phyloP scores from a whole-genome alignment of 106 monocot genomes.

The Hemerocallis citrina region DNA sequence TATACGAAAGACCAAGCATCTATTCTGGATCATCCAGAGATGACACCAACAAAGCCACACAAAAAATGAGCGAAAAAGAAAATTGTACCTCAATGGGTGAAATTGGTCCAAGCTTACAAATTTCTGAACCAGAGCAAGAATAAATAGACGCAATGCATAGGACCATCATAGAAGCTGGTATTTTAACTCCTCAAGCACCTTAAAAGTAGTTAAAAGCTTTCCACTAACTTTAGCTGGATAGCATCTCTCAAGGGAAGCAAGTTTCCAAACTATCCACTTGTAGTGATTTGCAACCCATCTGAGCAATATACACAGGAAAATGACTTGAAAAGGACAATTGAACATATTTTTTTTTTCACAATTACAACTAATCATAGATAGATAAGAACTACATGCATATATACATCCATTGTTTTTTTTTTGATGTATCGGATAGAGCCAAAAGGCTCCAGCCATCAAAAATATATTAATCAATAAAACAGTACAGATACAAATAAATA shows the following conservation, averaged over 20 bases:
- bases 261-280: slow-evolving; percentile 98
- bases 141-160: slow-evolving; percentile 73
- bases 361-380: too few species aligned
- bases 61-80: not conserved
- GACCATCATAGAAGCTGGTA: slow-evolving; percentile 76
- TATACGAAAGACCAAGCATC: not conserved
- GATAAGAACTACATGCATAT: too few species aligned
- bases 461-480: too few species aligned
- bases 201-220: slow-evolving; percentile 57
- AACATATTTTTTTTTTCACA: too few species aligned
- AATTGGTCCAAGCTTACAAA: slow-evolving; percentile 55
- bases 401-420: too few species aligned
- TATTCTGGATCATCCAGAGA: too few species aligned
- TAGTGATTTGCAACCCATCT: slow-evolving; percentile 96
- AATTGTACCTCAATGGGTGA: slow-evolving; percentile 66
- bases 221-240: slow-evolving; percentile 49
- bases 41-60: too few species aligned
- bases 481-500: too few species aligned
- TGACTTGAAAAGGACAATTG: not conserved
- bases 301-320: slow-evolving; percentile 10
- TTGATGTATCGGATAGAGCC: too few species aligned
- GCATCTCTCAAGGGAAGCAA: slow-evolving; percentile 77
- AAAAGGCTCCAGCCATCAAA: too few species aligned
- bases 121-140: slow-evolving; percentile 10
- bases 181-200: slow-evolving; percentile 85